A percentile compares a stretch with the other conserved stretches of the same genome.
These are phyloP conservation scores for Candida ascalaphidarum DNA, from an alignment of 805 yeast species.

Conservation along the genomic window DNA sequence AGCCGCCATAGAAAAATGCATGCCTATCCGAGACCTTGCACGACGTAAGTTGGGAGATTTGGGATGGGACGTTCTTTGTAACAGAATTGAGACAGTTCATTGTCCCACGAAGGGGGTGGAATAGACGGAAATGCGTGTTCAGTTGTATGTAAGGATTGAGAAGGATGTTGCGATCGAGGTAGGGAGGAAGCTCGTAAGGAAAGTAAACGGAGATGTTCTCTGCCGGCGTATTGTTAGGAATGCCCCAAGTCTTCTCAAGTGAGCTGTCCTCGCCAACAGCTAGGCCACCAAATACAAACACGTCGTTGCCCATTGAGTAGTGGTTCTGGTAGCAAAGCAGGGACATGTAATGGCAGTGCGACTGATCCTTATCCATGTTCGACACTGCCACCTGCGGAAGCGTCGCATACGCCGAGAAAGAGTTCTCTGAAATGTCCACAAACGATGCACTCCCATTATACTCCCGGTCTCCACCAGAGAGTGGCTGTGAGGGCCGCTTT, in stretches of 20 bases:
- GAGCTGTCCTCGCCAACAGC: constrained; percentile 7
- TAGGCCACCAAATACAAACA: constrained; percentile 32
- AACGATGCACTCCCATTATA: no score
- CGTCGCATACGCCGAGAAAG: no score
- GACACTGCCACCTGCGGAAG: constrained; percentile 2
- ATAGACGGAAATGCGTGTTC: constrained; percentile 16
- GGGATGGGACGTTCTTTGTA: background rate
- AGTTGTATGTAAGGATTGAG: constrained; percentile 37
- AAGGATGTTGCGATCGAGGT: constrained; percentile 23
- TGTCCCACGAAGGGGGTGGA: constrained; percentile 24
- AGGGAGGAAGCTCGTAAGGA: constrained; percentile 31
- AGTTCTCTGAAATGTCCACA: no score
- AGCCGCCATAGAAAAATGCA: constrained; percentile 64
- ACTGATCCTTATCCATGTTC: constrained; percentile 3
- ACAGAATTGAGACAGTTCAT: constrained; percentile 19
- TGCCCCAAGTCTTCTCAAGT: constrained; percentile 19
- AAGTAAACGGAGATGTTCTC: constrained; percentile 26
- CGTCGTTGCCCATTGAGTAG: constrained; percentile 19
- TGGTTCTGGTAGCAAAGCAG: constrained; percentile 23
- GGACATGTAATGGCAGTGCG: constrained; percentile 16
- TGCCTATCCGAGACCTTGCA: constrained; percentile 47
- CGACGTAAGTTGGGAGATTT: constrained; percentile 40
- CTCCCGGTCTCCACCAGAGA: no score
- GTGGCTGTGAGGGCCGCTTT: no score
- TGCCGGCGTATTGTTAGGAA: constrained; percentile 21